phyloP scores from a whole-genome alignment of 1,284 basidiomycete genomes.

The Cystobasidiaceae sp. region DNA sequence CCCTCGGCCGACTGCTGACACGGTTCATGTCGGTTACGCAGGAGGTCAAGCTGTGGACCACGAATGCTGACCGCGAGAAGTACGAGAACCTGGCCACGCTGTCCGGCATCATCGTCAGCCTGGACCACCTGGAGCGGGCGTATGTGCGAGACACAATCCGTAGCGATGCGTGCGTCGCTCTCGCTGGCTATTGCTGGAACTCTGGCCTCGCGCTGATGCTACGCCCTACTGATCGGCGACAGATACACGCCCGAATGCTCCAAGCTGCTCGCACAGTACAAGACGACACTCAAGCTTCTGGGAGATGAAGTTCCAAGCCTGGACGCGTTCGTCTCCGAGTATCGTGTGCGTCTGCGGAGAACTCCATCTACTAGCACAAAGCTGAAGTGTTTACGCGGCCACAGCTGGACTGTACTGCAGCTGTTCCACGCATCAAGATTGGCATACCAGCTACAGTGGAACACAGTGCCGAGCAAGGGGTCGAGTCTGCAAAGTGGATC shows the following conservation, averaged over 20 bases:
- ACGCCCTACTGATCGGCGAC: conserved; percentile 35
- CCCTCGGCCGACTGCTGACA: not conserved
- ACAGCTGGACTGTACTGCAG: conserved; percentile 92
- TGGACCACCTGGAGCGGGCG: conserved; percentile 92
- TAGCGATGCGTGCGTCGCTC: conserved; percentile 69
- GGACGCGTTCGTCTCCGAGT: conserved; percentile 85
- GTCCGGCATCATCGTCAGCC: conserved; percentile 81
- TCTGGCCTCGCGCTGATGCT: not conserved
- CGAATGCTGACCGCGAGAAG: conserved; percentile 81
- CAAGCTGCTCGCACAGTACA: conserved; percentile 86
- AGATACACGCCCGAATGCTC: conserved; percentile 96
- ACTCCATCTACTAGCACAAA: not conserved
- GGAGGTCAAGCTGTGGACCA: conserved; percentile 82
- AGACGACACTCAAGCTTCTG: conserved; percentile 91
- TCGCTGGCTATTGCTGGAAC: not conserved
- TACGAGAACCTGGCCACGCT: conserved; percentile 84
- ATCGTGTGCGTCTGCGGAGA: conserved; percentile 58
- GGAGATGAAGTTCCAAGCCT: conserved; percentile 74
- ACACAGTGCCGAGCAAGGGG: conserved; percentile 66
- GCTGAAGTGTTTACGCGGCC: too few relatives aligned
- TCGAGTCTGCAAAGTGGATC: conserved; percentile 93
- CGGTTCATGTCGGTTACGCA: conserved; percentile 46
- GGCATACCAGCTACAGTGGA: conserved; percentile 96
- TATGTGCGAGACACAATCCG: conserved; percentile 90
- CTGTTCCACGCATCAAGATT: conserved; percentile 78